A percentile compares a stretch with the other conserved stretches of the same genome.
These are phyloP conservation scores for Usnea hakonensis DNA, from an alignment of 495 filamentous ascomycete genomes.

Conservation along the genomic window DNA sequence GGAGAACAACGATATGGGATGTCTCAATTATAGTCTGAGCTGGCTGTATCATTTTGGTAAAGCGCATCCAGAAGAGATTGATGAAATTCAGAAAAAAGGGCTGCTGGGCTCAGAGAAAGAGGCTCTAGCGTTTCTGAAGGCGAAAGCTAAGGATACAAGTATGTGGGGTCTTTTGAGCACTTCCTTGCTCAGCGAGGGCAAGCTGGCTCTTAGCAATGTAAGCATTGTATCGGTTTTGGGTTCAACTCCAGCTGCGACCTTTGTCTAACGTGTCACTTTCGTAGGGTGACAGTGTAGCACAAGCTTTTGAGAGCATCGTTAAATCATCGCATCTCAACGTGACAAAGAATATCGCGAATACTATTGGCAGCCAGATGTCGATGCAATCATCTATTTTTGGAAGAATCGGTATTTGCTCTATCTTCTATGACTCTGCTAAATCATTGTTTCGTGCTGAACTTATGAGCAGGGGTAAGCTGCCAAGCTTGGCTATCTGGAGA, in stretches of 20 bases:
- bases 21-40: conserved; percentile 89
- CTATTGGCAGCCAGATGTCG: conserved; percentile 64
- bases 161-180: conserved; percentile 85
- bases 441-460: conserved; percentile 21
- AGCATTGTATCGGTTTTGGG: conserved; percentile 3
- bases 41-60: conserved; percentile 96
- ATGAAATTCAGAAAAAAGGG: conserved; percentile 58
- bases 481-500: conserved; percentile 64
- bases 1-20: conserved; percentile 85
- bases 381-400: conserved; percentile 66
- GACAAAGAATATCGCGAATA: conserved; percentile 61
- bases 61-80: conserved; percentile 69
- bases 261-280: conserved; percentile 14
- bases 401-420: conserved; percentile 54
- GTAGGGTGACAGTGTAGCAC: conserved; percentile 71
- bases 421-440: not conserved
- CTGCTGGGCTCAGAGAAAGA: conserved; percentile 75
- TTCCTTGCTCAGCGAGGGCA: conserved; percentile 79
- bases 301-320: conserved; percentile 67
- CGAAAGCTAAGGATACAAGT: conserved; percentile 78
- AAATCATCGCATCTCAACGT: conserved; percentile 77
- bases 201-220: conserved; percentile 60
- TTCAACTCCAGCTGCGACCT: not conserved
- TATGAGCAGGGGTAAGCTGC: conserved; percentile 43
- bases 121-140: conserved; percentile 73